A percentile compares a stretch with the other conserved stretches of the same genome.
phyloP scores from a whole-genome alignment of 768 basidiomycete genomes.

The Mycena latifolia region DNA sequence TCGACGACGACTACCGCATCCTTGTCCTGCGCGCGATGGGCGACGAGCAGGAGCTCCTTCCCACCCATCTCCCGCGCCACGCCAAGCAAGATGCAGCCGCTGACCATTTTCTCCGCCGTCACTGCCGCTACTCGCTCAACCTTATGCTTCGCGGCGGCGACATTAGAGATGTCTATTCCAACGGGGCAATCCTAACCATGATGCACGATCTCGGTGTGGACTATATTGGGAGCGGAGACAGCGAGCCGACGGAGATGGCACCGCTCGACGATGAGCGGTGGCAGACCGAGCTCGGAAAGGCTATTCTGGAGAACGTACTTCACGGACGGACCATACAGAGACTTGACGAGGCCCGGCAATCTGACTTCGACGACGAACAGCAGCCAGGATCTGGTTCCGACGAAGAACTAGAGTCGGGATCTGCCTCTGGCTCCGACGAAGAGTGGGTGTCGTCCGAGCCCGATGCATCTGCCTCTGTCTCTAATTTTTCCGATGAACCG shows the following conservation, averaged over 20 bases:
- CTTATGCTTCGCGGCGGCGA: slow-evolving; percentile 1
- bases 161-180: slow-evolving; percentile 10
- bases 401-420: too few species aligned
- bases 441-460: too few species aligned
- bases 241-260: background rate
- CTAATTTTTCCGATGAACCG: too few species aligned
- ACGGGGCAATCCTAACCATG: background rate
- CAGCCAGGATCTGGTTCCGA: too few species aligned
- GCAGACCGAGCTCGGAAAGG: slow-evolving; percentile 1
- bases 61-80: slow-evolving; percentile 9
- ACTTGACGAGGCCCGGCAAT: too few species aligned
- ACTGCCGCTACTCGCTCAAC: slow-evolving; percentile 13
- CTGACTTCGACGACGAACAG: too few species aligned
- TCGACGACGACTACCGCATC: slow-evolving; percentile 16
- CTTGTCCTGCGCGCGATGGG: slow-evolving; percentile 3
- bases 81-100: background rate
- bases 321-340: too few species aligned
- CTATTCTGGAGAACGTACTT: too few species aligned
- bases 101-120: slow-evolving; percentile 2
- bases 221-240: background rate
- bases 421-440: too few species aligned
- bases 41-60: background rate
- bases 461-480: too few species aligned
- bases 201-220: slow-evolving; percentile 14
- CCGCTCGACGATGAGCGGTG: slow-evolving; percentile 8